phyloP scores from a whole-genome alignment of 306 rosid genomes.

The Sechiopsis laciniata region DNA sequence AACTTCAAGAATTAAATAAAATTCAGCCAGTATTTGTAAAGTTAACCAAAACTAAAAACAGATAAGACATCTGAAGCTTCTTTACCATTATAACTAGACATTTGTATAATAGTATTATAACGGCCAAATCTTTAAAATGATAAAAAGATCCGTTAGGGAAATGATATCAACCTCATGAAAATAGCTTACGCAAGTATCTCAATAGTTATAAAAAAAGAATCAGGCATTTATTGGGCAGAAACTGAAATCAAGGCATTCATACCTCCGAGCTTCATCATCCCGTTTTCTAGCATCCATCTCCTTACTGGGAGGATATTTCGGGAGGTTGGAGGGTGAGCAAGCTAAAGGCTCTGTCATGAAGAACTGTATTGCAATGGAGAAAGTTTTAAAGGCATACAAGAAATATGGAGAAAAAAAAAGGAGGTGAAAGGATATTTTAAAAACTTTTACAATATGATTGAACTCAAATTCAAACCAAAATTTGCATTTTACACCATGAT shows the following conservation, averaged over 20 bases:
- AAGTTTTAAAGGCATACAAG: constrained; percentile 22
- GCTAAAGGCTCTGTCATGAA: constrained; percentile 59
- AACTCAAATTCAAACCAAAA: too few species aligned
- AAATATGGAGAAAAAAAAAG: constrained; percentile 21
- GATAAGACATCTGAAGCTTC: neutral
- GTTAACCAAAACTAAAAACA: neutral
- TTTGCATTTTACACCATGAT: too few species aligned
- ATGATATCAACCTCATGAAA: neutral
- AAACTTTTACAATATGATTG: too few species aligned
- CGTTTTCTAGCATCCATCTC: constrained; percentile 68
- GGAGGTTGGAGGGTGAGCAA: constrained; percentile 61
- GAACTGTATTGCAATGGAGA: constrained; percentile 46
- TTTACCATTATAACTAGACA: neutral
- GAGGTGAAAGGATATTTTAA: too few species aligned
- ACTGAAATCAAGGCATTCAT: constrained; percentile 25
- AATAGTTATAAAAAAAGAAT: neutral
- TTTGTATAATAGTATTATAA: neutral
- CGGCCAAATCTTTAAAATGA: neutral
- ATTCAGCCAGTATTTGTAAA: neutral
- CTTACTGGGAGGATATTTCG: constrained; percentile 69
- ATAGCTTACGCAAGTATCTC: neutral
- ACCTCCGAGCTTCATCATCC: constrained; percentile 68
- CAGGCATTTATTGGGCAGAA: constrained; percentile 1
- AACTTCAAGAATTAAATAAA: neutral
- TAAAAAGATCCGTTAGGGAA: neutral